Evolutionary conservation across 768 basidiomycete genomes (phyloP).

Genomic region (Suillus luteus): DNA sequence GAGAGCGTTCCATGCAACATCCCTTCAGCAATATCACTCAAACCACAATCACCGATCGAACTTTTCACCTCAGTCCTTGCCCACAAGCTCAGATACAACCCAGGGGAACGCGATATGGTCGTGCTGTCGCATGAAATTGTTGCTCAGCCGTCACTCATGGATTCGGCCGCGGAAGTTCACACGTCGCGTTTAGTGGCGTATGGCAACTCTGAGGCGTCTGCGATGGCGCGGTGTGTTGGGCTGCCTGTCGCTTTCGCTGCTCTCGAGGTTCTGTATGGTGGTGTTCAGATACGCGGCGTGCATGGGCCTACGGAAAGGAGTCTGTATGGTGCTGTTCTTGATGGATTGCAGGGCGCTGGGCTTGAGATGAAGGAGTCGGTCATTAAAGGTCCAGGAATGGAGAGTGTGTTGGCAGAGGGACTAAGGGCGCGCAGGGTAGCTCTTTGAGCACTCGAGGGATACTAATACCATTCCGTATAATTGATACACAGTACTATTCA

Average conservation of each 20-base stretch:
- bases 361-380: slow-evolving; percentile 42
- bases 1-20: not conserved
- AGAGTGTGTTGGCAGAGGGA: slow-evolving; percentile 34
- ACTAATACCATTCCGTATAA: not conserved
- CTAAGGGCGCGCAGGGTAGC: slow-evolving; percentile 17
- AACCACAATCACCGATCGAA: slow-evolving; percentile 66
- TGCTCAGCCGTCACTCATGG: slow-evolving; percentile 30
- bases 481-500: not conserved
- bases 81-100: slow-evolving; percentile 66
- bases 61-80: slow-evolving; percentile 73
- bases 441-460: not conserved
- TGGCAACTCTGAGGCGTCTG: slow-evolving; percentile 60
- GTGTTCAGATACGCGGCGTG: slow-evolving; percentile 58
- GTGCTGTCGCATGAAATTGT: slow-evolving; percentile 84
- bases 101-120: slow-evolving; percentile 82
- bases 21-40: slow-evolving; percentile 35
- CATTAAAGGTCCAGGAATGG: slow-evolving; percentile 48
- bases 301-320: slow-evolving; percentile 61
- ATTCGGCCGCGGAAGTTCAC: slow-evolving; percentile 49
- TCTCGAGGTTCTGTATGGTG: slow-evolving; percentile 66
- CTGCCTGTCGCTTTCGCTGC: slow-evolving; percentile 86
- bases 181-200: slow-evolving; percentile 68
- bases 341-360: slow-evolving; percentile 53
- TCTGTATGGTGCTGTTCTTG: slow-evolving; percentile 65
- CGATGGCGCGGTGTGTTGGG: slow-evolving; percentile 92